phyloP scores from a whole-genome alignment of 371 early-diverging fungal species.

The Synchytrium microbalum region DNA sequence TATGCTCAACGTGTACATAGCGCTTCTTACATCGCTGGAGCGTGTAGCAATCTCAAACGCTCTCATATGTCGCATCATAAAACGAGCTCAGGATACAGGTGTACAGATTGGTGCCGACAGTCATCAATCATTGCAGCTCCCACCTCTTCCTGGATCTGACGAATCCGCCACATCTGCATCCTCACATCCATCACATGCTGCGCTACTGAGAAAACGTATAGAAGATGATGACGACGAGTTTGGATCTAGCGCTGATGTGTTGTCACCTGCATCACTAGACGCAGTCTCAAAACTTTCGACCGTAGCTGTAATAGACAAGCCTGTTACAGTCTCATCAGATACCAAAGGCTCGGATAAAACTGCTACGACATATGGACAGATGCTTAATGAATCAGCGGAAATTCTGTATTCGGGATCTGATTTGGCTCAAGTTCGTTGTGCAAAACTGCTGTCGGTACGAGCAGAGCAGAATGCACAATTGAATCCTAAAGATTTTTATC shows the following conservation, averaged over 20 bases:
- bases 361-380: conserved; percentile 20
- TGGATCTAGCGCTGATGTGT: conserved; percentile 12
- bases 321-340: too few species aligned
- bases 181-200: too few species aligned
- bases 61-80: too few species aligned
- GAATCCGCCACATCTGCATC: too few species aligned
- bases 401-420: conserved; percentile 68
- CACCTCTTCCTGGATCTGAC: too few species aligned
- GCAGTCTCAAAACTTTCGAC: too few species aligned
- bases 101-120: too few species aligned
- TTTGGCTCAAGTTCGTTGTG: conserved; percentile 75
- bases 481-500: conserved; percentile 77
- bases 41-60: too few species aligned
- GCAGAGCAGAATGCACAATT: conserved; percentile 82
- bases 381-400: conserved; percentile 43
- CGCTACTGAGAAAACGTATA: conserved; percentile 18
- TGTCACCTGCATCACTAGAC: conserved; percentile 3
- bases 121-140: too few species aligned
- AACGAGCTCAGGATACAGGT: too few species aligned
- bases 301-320: too few species aligned
- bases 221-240: conserved; percentile 38
- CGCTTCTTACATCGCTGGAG: conserved; percentile 54
- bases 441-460: conserved; percentile 75
- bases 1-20: conserved; percentile 58
- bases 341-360: too few species aligned